Evolutionary conservation across 2,329 filamentous ascomycete genomes (phyloP).

Genomic region (Aureobasidium uvarum): DNA sequence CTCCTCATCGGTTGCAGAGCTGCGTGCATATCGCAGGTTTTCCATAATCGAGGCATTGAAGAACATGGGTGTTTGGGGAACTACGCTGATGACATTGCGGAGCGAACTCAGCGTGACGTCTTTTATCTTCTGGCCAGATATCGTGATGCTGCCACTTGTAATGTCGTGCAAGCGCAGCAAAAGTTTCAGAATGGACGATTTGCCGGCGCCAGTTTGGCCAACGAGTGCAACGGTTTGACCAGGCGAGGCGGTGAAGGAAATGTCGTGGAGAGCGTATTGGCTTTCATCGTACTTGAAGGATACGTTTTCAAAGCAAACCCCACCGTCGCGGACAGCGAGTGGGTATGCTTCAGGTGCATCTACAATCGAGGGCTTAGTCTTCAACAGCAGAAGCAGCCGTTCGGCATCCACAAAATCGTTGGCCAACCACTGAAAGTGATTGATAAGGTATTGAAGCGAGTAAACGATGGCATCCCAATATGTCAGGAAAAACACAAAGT

Average conservation of each 20-base stretch:
- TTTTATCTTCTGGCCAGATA: background rate
- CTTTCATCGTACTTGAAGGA: background rate
- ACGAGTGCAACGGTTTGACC: conserved; percentile 80
- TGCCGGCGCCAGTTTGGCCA: conserved; percentile 77
- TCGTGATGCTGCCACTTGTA: background rate
- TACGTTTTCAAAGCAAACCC: background rate
- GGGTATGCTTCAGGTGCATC: background rate
- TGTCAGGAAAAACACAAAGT: background rate
- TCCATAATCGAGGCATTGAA: conserved; percentile 1
- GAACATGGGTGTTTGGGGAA: background rate
- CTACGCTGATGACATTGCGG: background rate
- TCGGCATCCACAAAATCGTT: background rate
- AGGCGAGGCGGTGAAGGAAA: conserved; percentile 65
- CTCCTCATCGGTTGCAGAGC: conserved; percentile 46
- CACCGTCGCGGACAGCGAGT: background rate
- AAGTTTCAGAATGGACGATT: conserved; percentile 63
- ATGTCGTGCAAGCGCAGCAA: conserved; percentile 42
- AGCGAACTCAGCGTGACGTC: background rate
- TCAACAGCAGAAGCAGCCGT: background rate
- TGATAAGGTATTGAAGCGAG: background rate
- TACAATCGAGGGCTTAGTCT: background rate
- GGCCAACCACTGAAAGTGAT: background rate
- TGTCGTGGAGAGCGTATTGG: conserved; percentile 32
- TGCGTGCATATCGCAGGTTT: background rate
- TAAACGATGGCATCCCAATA: conserved; percentile 5